Evolutionary conservation across 2,329 filamentous ascomycete genomes (phyloP).

Genomic region (Trichoderma simmonsii): DNA sequence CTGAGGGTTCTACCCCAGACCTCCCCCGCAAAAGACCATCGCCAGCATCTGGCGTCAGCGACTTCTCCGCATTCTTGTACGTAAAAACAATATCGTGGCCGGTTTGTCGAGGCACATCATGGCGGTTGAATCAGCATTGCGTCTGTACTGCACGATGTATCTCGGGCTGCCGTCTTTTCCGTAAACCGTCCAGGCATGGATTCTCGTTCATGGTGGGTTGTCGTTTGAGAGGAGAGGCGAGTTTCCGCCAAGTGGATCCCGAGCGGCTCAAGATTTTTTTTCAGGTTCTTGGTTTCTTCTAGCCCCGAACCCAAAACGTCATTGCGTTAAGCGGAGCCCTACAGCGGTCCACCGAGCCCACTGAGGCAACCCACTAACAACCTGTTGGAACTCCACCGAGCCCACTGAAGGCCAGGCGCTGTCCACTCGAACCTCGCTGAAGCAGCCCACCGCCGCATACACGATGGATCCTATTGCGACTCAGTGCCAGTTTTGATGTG

Average conservation of each 20-base stretch:
- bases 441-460: not conserved
- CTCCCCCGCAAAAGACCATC: conserved; percentile 13
- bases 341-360: conserved; percentile 2
- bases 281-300: not conserved
- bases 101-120: not conserved
- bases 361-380: not conserved
- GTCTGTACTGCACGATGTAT: not conserved
- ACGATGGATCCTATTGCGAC: conserved; percentile 12
- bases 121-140: not conserved
- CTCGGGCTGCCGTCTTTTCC: conserved; percentile 4
- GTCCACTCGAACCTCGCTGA: conserved; percentile 1
- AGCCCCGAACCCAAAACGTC: conserved; percentile 14
- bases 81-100: conserved; percentile 15
- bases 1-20: conserved; percentile 7
- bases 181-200: conserved; percentile 1
- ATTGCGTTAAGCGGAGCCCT: not conserved
- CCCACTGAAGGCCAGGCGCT: not conserved
- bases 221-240: not conserved
- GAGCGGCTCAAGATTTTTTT: not conserved
- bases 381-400: not conserved
- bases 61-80: conserved; percentile 18
- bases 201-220: not conserved
- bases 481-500: conserved; percentile 23
- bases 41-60: not conserved
- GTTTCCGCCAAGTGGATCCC: conserved; percentile 2